Evolutionary conservation across 2,329 filamentous ascomycete genomes (phyloP).

Genomic region (Fusarium xyrophilum): DNA sequence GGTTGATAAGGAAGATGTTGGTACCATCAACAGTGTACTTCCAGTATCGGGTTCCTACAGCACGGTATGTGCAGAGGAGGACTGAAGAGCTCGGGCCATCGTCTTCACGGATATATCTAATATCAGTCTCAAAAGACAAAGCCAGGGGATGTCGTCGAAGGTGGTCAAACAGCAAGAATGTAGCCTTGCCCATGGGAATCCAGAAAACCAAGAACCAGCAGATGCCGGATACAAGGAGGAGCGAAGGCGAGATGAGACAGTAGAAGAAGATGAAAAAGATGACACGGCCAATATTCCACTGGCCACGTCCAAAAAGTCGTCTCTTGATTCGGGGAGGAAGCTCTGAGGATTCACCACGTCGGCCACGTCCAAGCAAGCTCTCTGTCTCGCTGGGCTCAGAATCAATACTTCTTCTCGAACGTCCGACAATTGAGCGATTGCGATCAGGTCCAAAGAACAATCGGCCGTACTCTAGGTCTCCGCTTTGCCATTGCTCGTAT

Average conservation of each 20-base stretch:
- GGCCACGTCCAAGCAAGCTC: conserved; percentile 75
- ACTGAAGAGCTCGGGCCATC: conserved; percentile 82
- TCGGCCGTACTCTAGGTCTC: conserved; percentile 92
- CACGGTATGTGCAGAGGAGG: conserved; percentile 94
- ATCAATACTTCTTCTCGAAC: conserved; percentile 86
- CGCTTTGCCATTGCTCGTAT: conserved; percentile 99
- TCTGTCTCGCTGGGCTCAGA: conserved; percentile 85
- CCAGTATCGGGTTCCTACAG: conserved; percentile 95
- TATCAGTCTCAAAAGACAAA: conserved; percentile 89
- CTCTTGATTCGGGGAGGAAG: conserved; percentile 67
- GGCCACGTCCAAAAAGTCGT: conserved; percentile 88
- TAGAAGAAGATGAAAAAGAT: conserved; percentile 98
- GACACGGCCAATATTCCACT: conserved; percentile 94
- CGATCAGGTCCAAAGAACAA: conserved; percentile 91
- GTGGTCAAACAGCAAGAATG: conserved; percentile 87
- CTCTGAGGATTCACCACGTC: conserved; percentile 57
- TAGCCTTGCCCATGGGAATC: conserved; percentile 98
- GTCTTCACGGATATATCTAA: conserved; percentile 72
- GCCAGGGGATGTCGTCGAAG: conserved; percentile 91
- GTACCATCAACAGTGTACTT: conserved; percentile 99
- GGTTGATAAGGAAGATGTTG: conserved; percentile 98
- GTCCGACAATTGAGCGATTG: conserved; percentile 81
- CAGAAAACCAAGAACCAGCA: conserved; percentile 98
- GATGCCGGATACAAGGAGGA: conserved; percentile 83
- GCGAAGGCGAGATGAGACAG: conserved; percentile 82